Base-by-base conservation (phyloP, 2,329 filamentous ascomycete genomes). In the Lizonia empirigonia region DNA sequence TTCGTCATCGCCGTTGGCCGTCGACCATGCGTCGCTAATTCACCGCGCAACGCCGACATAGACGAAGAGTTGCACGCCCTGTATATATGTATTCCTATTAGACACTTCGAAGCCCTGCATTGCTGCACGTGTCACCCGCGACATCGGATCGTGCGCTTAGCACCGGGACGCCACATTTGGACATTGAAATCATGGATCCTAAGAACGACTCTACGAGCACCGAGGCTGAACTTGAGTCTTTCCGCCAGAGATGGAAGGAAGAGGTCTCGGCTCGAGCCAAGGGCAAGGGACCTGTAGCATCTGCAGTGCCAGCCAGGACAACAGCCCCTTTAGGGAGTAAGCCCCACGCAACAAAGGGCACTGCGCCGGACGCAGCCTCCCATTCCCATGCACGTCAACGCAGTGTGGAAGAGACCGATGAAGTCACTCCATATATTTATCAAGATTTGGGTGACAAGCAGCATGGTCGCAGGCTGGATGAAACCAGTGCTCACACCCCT, bases 241-340 rank as follows among this genome's bases (percentile, higher is more conserved):
- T 97, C 76, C 87, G 93, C 59, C 83, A 85, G 67, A 82, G 91
- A 79, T 97, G 92, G 92, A 85, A 85, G 52, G 87, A 90, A 62
- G 92, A 97, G 70, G 88, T 96, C 6, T 76, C 78, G 13, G 78
- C 79, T 36, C 77, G 79, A 68, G 78, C 74, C 29, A 76, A 71
- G 54, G 66, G 59, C 42, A 62, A 69, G 53, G 50, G 56, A 20
- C 50, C 65, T 29, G 58, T 52, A 39, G 34, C 59, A 13, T 40
- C 56, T 23, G 47, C 58, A 7, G 34, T 54, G 1, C 54, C 60
- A 32, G 53, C 57, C 26, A 59, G 57, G 16, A 47, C 62, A 27
- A 29, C 39, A 42, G 41, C 56, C 42, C 44, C 62, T 18, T 63
- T 60, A 15, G 59, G 55, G 15, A 68, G 63, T 49, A 69, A 55